These are phyloP conservation scores for Saccharomycopsis oosterbeekiorum DNA, from an alignment of 805 yeast species.

Conservation along the genomic window DNA sequence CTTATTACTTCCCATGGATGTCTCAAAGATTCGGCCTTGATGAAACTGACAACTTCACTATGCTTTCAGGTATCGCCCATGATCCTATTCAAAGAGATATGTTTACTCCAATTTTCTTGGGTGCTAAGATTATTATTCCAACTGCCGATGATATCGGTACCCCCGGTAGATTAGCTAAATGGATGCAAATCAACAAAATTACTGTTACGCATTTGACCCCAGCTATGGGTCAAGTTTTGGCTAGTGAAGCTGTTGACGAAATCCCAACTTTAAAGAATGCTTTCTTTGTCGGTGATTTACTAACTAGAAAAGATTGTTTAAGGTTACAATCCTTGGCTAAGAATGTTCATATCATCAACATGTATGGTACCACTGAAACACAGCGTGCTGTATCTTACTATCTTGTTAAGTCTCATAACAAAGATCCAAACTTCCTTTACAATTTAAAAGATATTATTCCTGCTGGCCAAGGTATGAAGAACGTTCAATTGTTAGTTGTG, in stretches of 20 bases:
- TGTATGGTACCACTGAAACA: conserved; percentile 99
- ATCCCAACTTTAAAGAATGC: conserved; percentile 89
- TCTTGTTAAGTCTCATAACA: conserved; percentile 66
- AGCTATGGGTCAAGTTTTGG: conserved; percentile 96
- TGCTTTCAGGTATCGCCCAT: conserved; percentile 98
- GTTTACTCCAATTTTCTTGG: conserved; percentile 94
- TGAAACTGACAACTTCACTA: conserved; percentile 80
- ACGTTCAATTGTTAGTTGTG: conserved; percentile 89
- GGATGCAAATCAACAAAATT: conserved; percentile 90
- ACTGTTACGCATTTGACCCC: conserved; percentile 97
- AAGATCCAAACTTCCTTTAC: conserved; percentile 65
- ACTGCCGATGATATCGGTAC: conserved; percentile 97
- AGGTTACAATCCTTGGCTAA: conserved; percentile 86
- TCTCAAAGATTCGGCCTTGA: conserved; percentile 69
- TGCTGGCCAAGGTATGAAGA: conserved; percentile 95
- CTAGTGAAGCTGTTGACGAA: conserved; percentile 88
- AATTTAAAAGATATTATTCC: conserved; percentile 93
- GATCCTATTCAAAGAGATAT: conserved; percentile 99
- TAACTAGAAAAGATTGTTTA: conserved; percentile 94
- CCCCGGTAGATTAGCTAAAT: conserved; percentile 93
- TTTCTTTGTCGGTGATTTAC: conserved; percentile 94
- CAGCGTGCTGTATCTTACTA: conserved; percentile 96
- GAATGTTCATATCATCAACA: conserved; percentile 84
- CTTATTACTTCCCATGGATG: conserved; percentile 99
- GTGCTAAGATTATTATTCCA: conserved; percentile 89